phyloP scores from a whole-genome alignment of 164 flowering plant species.

The Aristolochia contorta region DNA sequence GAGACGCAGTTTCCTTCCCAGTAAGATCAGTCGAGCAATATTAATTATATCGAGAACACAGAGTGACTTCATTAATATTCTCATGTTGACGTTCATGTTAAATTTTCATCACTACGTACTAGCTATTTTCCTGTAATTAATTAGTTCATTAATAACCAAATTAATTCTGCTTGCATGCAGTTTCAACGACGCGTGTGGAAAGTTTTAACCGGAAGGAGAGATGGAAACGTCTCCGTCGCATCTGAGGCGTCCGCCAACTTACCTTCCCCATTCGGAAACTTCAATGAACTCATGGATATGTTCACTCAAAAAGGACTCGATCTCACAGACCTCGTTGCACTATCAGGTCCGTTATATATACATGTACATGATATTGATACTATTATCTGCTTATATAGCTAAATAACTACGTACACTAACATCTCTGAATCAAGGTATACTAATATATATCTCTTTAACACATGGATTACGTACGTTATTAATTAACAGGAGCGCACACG shows the following conservation, averaged over 20 bases:
- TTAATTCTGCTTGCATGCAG: constrained; percentile 22
- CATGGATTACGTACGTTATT: neutral
- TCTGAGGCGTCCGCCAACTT: constrained; percentile 28
- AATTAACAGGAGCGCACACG: constrained; percentile 31
- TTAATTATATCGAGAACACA: too few relatives aligned
- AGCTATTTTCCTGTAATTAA: too few relatives aligned
- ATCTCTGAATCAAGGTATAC: too few relatives aligned
- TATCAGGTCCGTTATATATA: constrained; percentile 4
- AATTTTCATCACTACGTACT: too few relatives aligned
- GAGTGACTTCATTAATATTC: too few relatives aligned
- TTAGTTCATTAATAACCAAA: too few relatives aligned
- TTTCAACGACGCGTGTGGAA: constrained; percentile 30
- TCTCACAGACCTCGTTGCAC: constrained; percentile 5
- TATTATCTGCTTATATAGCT: too few relatives aligned
- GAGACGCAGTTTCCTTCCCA: constrained; percentile 4
- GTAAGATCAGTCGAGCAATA: neutral
- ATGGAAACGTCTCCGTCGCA: constrained; percentile 35
- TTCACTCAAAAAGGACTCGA: neutral
- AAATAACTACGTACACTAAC: too few relatives aligned
- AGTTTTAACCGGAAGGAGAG: constrained; percentile 51
- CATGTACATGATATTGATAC: too few relatives aligned
- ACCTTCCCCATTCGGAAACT: constrained; percentile 32
- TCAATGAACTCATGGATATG: constrained; percentile 13
- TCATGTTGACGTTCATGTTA: too few relatives aligned
- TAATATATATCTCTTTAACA: too few relatives aligned